Conservation (phyloP, 208 protist species). For the Acanthamoeba lenticulata region DNA sequence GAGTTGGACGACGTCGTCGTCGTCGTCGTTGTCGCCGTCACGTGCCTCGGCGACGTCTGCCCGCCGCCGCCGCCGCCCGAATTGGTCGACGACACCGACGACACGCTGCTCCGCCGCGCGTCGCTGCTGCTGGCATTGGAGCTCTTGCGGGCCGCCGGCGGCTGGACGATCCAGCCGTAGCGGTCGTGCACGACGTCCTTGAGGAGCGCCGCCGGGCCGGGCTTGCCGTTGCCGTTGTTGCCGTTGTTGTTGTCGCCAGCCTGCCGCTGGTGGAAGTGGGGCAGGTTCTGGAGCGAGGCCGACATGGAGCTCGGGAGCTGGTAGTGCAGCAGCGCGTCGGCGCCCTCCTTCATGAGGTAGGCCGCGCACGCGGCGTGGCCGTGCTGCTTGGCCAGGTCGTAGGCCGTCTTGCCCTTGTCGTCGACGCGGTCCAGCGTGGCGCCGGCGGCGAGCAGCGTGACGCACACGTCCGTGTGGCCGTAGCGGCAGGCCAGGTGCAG, state of each 20-base stretch:
- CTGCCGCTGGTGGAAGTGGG: no score
- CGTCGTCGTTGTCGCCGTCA: no score
- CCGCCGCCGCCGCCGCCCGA: no score
- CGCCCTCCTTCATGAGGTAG: constrained; percentile 18
- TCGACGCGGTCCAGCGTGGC: constrained; percentile 27
- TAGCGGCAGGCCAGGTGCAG: background rate
- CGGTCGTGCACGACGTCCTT: background rate
- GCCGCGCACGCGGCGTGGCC: background rate
- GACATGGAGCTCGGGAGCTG: background rate
- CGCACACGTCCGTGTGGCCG: background rate
- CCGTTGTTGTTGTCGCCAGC: background rate
- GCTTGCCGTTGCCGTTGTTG: background rate
- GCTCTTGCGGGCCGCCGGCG: background rate
- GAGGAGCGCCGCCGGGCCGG: background rate
- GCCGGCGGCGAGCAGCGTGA: background rate
- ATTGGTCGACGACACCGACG: background rate
- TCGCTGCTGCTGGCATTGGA: background rate
- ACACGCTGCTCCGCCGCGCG: background rate
- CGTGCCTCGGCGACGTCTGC: no score
- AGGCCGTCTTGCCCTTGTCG: constrained; percentile 7
- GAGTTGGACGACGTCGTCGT: no score
- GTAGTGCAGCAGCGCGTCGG: constrained; percentile 24
- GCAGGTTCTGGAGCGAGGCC: background rate
- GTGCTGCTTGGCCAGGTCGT: constrained; percentile 11
- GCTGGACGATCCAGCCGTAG: background rate